Percentiles rank a stretch among this genome's conserved stretches.
phyloP scores from a whole-genome alignment of 306 rosid species.

The Glycine soja region DNA sequence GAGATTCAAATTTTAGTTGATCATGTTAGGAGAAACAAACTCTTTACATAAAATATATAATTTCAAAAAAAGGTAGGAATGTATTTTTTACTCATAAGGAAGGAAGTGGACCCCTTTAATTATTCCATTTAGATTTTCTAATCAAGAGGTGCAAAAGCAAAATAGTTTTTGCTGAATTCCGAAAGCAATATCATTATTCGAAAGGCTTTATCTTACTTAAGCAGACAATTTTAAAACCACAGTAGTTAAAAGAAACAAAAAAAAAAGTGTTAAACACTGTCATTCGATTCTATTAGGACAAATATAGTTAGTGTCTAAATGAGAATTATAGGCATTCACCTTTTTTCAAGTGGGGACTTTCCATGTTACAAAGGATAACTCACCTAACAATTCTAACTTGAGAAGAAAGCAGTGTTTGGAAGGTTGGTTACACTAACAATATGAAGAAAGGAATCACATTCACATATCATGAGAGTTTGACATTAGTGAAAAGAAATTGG shows the following conservation, averaged over 20 bases:
- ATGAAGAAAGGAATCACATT: conserved; percentile 17
- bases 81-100: neutral
- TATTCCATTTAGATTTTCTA: conserved; percentile 18
- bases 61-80: neutral
- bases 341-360: conserved; percentile 44
- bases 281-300: conserved; percentile 33
- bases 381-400: conserved; percentile 36
- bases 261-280: conserved; percentile 30
- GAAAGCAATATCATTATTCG: conserved; percentile 2
- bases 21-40: no score
- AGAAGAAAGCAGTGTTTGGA: conserved; percentile 11
- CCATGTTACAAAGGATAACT: conserved; percentile 38
- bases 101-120: neutral
- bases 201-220: conserved; percentile 3
- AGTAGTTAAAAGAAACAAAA: neutral
- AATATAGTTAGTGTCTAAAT: conserved; percentile 13
- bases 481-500: conserved; percentile 31
- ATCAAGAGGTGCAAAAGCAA: conserved; percentile 36
- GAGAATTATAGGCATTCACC: conserved; percentile 39
- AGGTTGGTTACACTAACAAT: conserved; percentile 24
- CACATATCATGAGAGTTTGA: conserved; percentile 39
- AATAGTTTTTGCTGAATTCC: conserved; percentile 24
- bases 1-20: no score
- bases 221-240: conserved; percentile 20
- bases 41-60: neutral